Evolutionary conservation across 164 flowering plant genomes (phyloP).

Genomic region (Aristolochia fimbriata): DNA sequence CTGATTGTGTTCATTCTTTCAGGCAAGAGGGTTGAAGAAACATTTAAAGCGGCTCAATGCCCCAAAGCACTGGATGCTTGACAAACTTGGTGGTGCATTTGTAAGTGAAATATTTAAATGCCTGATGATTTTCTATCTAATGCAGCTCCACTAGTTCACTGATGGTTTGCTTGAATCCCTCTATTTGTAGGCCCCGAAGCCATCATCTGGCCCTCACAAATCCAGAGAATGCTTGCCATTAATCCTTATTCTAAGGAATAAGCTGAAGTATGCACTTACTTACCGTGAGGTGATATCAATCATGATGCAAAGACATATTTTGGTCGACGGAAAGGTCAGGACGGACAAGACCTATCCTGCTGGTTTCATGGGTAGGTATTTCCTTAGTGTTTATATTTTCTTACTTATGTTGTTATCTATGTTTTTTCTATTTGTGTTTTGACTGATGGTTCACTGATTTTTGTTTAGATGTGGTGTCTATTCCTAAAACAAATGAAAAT

Average conservation of each 20-base stretch:
- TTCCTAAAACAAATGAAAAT: conserved; percentile 72
- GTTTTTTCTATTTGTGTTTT: not conserved
- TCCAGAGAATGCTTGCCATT: conserved; percentile 56
- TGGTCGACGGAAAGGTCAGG: conserved; percentile 56
- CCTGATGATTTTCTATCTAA: not conserved
- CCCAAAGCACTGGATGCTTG: conserved; percentile 66
- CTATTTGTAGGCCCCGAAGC: conserved; percentile 46
- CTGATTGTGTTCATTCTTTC: not conserved
- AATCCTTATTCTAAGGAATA: conserved; percentile 43
- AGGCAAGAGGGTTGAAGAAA: conserved; percentile 65
- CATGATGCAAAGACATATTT: conserved; percentile 48
- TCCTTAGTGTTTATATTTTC: not conserved
- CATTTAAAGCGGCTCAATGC: conserved; percentile 77
- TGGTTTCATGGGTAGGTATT: conserved; percentile 52
- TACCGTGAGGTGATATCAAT: conserved; percentile 49
- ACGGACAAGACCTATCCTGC: conserved; percentile 58
- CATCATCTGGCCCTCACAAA: conserved; percentile 65
- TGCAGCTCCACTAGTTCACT: not conserved
- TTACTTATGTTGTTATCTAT: not conserved
- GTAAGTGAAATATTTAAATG: conserved; percentile 19
- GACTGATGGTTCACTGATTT: too few species aligned
- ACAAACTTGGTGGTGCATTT: conserved; percentile 65
- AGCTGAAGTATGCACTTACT: conserved; percentile 50
- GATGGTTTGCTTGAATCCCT: not conserved
- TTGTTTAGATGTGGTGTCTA: conserved; percentile 60